phyloP scores from a whole-genome alignment of 768 basidiomycete genomes.

The Gyrodon lividus region DNA sequence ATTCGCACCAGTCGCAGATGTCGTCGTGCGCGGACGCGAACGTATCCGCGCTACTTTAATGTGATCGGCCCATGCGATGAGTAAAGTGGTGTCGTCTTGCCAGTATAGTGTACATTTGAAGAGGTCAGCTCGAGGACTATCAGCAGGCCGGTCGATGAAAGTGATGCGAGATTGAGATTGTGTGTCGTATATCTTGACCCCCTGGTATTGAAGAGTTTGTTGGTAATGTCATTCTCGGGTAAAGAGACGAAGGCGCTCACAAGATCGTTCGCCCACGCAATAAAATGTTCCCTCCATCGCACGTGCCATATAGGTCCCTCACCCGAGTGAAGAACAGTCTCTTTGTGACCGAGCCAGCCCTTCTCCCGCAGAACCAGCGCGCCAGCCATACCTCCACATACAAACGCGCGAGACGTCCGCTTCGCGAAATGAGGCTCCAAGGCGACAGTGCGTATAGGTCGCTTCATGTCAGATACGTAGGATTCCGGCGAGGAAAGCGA shows the following conservation, averaged over 20 bases:
- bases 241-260: constrained; percentile 43
- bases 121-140: constrained; percentile 88
- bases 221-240: neutral
- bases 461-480: constrained; percentile 86
- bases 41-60: constrained; percentile 88
- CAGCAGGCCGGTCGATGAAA: constrained; percentile 77
- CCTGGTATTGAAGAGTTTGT: constrained; percentile 44
- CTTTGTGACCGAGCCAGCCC: constrained; percentile 95
- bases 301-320: constrained; percentile 96
- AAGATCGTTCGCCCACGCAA: constrained; percentile 95
- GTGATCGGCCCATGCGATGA: constrained; percentile 92
- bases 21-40: constrained; percentile 48
- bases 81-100: constrained; percentile 88
- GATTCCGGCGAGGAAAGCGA: constrained; percentile 77
- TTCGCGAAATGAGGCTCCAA: constrained; percentile 90
- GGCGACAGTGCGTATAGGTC: constrained; percentile 87
- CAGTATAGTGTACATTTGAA: constrained; percentile 92
- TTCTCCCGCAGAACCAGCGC: constrained; percentile 87
- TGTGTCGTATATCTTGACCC: constrained; percentile 92
- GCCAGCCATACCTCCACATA: constrained; percentile 92
- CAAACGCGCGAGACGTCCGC: constrained; percentile 71
- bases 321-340: constrained; percentile 73
- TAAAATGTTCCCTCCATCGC: constrained; percentile 80
- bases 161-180: constrained; percentile 73
- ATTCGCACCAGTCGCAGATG: constrained; percentile 43